phyloP scores from a whole-genome alignment of 75 land plant genomes.

The Selaginella tamariscina region DNA sequence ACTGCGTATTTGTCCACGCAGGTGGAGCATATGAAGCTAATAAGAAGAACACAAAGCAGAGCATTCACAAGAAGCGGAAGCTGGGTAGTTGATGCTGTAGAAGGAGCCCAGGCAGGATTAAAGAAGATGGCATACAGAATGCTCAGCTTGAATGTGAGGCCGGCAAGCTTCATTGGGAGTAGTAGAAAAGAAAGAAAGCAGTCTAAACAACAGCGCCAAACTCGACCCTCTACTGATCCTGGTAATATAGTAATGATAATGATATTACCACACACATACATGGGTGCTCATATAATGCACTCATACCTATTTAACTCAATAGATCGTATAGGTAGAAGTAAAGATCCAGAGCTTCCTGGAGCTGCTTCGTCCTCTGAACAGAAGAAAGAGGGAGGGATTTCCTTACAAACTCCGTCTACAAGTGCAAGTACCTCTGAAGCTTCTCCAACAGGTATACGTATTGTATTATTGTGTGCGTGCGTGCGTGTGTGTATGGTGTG shows the following conservation, averaged over 20 bases:
- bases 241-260: not conserved
- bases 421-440: too few relatives aligned
- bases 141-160: slow-evolving; percentile 19
- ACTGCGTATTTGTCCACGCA: too few relatives aligned
- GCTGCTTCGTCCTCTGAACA: not conserved
- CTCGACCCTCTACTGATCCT: slow-evolving; percentile 3
- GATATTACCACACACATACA: not conserved
- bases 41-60: slow-evolving; percentile 12
- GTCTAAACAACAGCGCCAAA: slow-evolving; percentile 4
- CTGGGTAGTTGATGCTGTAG: slow-evolving; percentile 32
- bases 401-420: not conserved
- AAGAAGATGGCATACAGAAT: slow-evolving; percentile 13
- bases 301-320: too few relatives aligned
- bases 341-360: not conserved
- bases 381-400: not conserved
- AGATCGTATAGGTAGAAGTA: not conserved
- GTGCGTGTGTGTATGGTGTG: too few relatives aligned
- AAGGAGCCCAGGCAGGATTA: slow-evolving; percentile 26
- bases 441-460: too few relatives aligned
- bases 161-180: not conserved
- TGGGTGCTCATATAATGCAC: too few relatives aligned
- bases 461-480: too few relatives aligned
- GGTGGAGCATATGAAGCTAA: slow-evolving; percentile 25
- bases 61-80: slow-evolving; percentile 21
- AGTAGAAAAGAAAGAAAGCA: not conserved